Evolutionary conservation across 2,329 filamentous ascomycete genomes (phyloP).

Genomic region (Cercospora janseana): DNA sequence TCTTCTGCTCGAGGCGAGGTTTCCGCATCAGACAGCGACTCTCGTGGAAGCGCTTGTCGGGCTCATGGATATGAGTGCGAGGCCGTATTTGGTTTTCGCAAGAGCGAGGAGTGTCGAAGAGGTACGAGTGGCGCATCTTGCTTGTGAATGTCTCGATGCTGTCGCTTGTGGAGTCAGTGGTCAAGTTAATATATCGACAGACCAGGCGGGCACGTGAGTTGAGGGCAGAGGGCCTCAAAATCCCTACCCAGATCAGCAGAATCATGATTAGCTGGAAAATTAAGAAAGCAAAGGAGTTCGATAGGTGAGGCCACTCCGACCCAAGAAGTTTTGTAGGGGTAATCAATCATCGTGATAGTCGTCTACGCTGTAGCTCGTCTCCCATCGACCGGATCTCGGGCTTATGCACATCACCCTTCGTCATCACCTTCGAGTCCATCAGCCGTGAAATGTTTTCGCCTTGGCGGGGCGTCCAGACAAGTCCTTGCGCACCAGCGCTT

Average conservation of each 20-base stretch:
- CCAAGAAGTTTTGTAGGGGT: background rate
- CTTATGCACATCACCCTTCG: slow-evolving; percentile 1
- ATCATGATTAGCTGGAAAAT: background rate
- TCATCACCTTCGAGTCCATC: background rate
- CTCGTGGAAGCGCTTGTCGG: too few relatives aligned
- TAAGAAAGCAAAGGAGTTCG: background rate
- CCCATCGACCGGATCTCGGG: background rate
- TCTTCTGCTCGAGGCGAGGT: too few relatives aligned
- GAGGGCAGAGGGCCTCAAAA: too few relatives aligned
- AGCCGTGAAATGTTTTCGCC: background rate
- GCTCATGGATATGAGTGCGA: too few relatives aligned
- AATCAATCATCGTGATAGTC: slow-evolving; percentile 11
- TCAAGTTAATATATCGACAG: too few relatives aligned
- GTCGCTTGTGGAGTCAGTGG: too few relatives aligned
- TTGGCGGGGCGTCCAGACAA: background rate
- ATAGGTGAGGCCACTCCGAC: background rate
- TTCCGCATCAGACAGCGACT: too few relatives aligned
- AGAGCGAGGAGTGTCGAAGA: too few relatives aligned
- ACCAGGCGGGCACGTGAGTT: too few relatives aligned
- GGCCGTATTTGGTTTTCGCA: too few relatives aligned
- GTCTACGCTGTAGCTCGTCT: slow-evolving; percentile 13
- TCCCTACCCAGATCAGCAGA: background rate
- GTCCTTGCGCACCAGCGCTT: background rate
- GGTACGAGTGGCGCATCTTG: too few relatives aligned
- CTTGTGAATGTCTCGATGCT: too few relatives aligned